Evolutionary conservation across 768 basidiomycete genomes (phyloP), one percentile per base, ranked within the genome.

Genomic region (Hirschioporus abietinus): DNA sequence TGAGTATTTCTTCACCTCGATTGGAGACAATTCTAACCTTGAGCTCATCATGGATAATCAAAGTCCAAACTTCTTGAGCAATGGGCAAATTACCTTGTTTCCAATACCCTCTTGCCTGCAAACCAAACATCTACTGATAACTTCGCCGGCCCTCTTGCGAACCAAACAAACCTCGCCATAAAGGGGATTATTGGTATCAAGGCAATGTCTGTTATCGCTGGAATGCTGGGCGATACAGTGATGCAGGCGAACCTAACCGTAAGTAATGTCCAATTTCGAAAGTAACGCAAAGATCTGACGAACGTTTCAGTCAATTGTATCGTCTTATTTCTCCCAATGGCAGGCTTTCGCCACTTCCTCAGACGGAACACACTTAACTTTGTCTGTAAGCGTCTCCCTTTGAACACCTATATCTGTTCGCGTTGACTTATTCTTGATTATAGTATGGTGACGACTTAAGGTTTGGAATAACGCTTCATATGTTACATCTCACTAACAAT

Each of bases 151-250:
- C 68, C 78, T 9, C 76, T 86, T 25, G 80, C 80, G 7, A 89
- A 90, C 69, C 86, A 88, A 71, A 89, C 88, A 10, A 89, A 89
- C 71, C 78, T 89, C 24, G 88, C 88, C 6, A 85, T 89, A 75
- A 91, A 90, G 71, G 89, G 88, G 35, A 87, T 89, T 66, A 76
- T 88, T 63, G 88, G 87, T 5, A 87, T 90, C 71, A 76, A 83
- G 68, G 85, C 85, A 7, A 88, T 90, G 86, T 79, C 84, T 2
- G 77, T 84, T 67, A 86, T 90, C 58, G 79, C 81, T 7, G 68
- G 74, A 0, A 70, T 82, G 18, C 70, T 84, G 18, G 84, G 83
- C 0, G 74, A 83, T 64, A 73, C 70, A 0, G 68, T 68, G 1
- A 78, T 74, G 67, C 76, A 76, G 57, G 71, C 73, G 8, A 82